Evolutionary conservation across 2,329 filamentous ascomycete species (phyloP).

Genomic region (Aspergillus viridinutans): DNA sequence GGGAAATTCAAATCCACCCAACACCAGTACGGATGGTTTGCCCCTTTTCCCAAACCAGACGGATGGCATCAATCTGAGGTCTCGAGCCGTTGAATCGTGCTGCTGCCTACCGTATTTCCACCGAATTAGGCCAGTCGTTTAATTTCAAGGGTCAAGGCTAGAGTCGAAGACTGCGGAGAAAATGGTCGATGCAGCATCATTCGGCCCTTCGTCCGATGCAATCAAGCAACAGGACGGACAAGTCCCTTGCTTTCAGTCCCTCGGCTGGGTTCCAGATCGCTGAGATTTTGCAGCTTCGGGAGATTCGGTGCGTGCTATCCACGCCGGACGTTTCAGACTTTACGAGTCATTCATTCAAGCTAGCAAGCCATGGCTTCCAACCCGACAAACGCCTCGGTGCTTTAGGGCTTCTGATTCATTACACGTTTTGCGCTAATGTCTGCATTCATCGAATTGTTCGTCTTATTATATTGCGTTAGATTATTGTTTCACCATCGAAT

Average conservation of each 20-base stretch:
- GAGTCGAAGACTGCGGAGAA: not conserved
- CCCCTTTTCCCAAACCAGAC: too few species aligned
- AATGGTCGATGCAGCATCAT: not conserved
- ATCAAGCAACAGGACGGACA: not conserved
- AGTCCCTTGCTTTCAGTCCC: not conserved
- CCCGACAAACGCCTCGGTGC: not conserved
- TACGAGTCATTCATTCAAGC: slow-evolving; percentile 20
- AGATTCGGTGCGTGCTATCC: slow-evolving; percentile 4
- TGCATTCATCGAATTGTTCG: slow-evolving; percentile 6
- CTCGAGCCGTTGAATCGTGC: too few species aligned
- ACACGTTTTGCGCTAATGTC: slow-evolving; percentile 5
- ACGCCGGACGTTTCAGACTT: slow-evolving; percentile 23
- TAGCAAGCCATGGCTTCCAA: slow-evolving; percentile 3
- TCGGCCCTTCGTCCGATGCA: not conserved
- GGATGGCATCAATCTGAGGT: too few species aligned
- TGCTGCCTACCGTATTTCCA: too few species aligned
- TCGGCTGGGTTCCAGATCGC: not conserved
- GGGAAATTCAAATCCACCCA: too few species aligned
- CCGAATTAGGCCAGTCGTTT: not conserved
- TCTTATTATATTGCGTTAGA: slow-evolving; percentile 13
- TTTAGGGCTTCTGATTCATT: slow-evolving; percentile 2
- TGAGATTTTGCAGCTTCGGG: not conserved
- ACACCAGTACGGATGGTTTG: too few species aligned
- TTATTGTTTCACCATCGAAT: not conserved
- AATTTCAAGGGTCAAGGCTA: slow-evolving; percentile 3